phyloP scores from a whole-genome alignment of 306 rosid genomes.

The Cucurbita argyrosperma region DNA sequence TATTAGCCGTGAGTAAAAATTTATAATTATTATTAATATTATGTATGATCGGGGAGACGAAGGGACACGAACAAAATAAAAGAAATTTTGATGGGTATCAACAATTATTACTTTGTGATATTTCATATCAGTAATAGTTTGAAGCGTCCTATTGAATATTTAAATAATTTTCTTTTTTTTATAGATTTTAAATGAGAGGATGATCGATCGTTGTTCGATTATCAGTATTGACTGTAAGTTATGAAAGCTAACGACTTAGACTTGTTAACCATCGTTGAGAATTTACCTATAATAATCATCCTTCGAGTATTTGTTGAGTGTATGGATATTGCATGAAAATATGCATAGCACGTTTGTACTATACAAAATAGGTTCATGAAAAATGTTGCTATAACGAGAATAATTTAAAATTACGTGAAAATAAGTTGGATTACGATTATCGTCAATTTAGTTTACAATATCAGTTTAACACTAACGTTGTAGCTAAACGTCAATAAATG shows the following conservation, averaged over 20 bases:
- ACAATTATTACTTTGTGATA: background rate
- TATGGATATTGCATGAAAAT: background rate
- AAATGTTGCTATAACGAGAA: too few species aligned
- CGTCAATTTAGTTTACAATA: too few species aligned
- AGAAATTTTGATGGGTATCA: background rate
- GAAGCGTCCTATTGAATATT: background rate
- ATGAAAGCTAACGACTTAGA: background rate
- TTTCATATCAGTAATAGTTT: background rate
- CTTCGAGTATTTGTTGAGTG: background rate
- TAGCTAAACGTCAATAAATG: too few species aligned
- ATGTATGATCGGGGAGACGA: background rate
- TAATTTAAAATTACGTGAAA: too few species aligned
- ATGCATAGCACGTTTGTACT: too few species aligned
- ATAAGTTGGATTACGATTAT: too few species aligned
- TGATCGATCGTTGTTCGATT: background rate
- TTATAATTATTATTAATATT: background rate
- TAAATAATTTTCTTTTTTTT: background rate
- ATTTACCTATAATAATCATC: background rate
- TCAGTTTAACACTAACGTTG: too few species aligned
- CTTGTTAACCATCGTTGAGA: background rate
- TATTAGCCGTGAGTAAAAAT: background rate
- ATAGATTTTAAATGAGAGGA: background rate
- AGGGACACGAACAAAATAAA: background rate
- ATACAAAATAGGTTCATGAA: too few species aligned
- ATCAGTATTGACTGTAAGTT: background rate